Evolutionary conservation across 2,329 filamentous ascomycete species (phyloP).

Genomic region (Zalaria sp.): DNA sequence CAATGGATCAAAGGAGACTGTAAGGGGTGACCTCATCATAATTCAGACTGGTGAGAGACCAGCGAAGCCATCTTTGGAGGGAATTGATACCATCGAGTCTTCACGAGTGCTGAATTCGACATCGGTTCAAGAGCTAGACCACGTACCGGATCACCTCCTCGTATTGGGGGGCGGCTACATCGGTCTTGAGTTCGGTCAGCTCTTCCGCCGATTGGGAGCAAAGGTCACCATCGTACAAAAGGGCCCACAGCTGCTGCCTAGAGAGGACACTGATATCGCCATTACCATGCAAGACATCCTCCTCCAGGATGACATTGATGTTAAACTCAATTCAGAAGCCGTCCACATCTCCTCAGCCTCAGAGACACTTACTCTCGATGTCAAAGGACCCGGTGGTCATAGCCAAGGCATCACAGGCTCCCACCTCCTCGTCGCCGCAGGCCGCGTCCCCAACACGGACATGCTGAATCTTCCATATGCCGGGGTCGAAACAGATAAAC

Average conservation of each 20-base stretch:
- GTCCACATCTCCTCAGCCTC: conserved; percentile 6
- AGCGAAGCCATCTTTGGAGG: conserved; percentile 20
- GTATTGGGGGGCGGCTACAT: conserved; percentile 41
- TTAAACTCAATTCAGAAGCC: conserved; percentile 25
- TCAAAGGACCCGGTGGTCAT: conserved; percentile 8
- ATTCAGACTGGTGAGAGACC: conserved; percentile 34
- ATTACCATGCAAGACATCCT: conserved; percentile 29
- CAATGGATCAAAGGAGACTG: neutral
- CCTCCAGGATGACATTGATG: conserved; percentile 29
- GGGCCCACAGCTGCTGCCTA: conserved; percentile 1
- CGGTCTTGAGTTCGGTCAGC: conserved; percentile 40
- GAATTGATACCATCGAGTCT: conserved; percentile 8
- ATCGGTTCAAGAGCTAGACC: conserved; percentile 31
- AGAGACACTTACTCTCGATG: conserved; percentile 7
- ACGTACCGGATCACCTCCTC: conserved; percentile 34
- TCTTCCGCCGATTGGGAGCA: conserved; percentile 36
- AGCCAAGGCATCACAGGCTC: conserved; percentile 21
- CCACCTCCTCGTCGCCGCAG: conserved; percentile 37
- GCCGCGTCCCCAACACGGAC: conserved; percentile 37
- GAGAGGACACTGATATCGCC: conserved; percentile 36
- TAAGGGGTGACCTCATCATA: conserved; percentile 28
- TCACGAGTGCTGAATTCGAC: conserved; percentile 32
- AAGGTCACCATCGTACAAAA: conserved; percentile 34
- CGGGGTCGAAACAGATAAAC: conserved; percentile 25
- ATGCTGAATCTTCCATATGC: conserved; percentile 26